These are phyloP conservation scores for Tremella fuciformis DNA, from an alignment of 768 basidiomycete genomes.

Conservation along the genomic window DNA sequence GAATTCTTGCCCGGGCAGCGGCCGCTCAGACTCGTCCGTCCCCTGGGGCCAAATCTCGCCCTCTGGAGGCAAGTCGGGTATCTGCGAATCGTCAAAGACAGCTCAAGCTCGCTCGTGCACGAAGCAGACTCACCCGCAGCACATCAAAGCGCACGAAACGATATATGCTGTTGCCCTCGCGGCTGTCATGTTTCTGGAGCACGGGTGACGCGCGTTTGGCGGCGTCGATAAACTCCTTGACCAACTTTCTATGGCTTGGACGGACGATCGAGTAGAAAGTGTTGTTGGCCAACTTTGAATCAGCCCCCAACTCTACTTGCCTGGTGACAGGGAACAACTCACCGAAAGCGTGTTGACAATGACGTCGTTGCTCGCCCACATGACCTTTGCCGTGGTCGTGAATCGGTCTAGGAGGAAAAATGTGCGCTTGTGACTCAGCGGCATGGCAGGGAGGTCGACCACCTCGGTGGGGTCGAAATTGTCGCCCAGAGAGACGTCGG, in stretches of 20 bases:
- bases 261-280: constrained; percentile 41
- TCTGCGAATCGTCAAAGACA: constrained; percentile 13
- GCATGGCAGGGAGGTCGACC: too few relatives aligned
- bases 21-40: constrained; percentile 38
- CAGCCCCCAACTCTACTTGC: too few relatives aligned
- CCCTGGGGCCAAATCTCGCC: constrained; percentile 32
- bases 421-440: constrained; percentile 21
- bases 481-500: not conserved
- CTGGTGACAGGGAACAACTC: constrained; percentile 7
- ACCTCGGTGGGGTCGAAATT: too few relatives aligned
- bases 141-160: constrained; percentile 34
- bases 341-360: constrained; percentile 25
- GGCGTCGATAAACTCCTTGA: constrained; percentile 31
- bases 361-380: constrained; percentile 40
- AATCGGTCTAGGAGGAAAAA: constrained; percentile 44
- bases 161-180: constrained; percentile 22
- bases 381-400: constrained; percentile 34
- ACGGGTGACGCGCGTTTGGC: constrained; percentile 38
- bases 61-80: constrained; percentile 38
- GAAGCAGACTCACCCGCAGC: constrained; percentile 25
- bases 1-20: constrained; percentile 39
- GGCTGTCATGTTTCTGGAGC: constrained; percentile 17
- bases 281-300: constrained; percentile 22
- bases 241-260: constrained; percentile 32
- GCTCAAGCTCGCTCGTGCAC: not conserved